phyloP scores from a whole-genome alignment of 2,329 filamentous ascomycete species.

The Pyrenophora graminea region DNA sequence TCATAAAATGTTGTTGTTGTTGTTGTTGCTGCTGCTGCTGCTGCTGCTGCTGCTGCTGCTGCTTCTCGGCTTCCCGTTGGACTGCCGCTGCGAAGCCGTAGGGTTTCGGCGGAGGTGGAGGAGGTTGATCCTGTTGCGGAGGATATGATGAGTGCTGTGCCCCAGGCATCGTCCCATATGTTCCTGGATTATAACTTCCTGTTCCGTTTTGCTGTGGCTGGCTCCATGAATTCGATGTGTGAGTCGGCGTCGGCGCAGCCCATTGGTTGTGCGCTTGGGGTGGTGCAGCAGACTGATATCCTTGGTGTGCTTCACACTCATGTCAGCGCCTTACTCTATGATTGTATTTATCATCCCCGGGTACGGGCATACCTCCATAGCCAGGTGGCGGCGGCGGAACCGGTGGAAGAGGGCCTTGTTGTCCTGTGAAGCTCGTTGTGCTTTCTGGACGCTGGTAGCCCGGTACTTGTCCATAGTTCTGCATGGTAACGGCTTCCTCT shows the following conservation, averaged over 20 bases:
- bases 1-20: conserved; percentile 11
- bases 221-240: conserved; percentile 29
- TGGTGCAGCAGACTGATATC: conserved; percentile 30
- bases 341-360: neutral
- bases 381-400: conserved; percentile 29
- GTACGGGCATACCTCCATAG: conserved; percentile 32
- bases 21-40: conserved; percentile 21
- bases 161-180: conserved; percentile 41
- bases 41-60: conserved; percentile 22
- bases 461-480: conserved; percentile 37
- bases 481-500: conserved; percentile 26
- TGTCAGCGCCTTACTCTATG: conserved; percentile 6
- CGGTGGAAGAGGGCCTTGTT: conserved; percentile 18
- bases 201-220: conserved; percentile 29
- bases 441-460: conserved; percentile 41
- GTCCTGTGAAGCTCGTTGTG: conserved; percentile 35
- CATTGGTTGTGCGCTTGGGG: conserved; percentile 38
- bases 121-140: conserved; percentile 37
- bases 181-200: conserved; percentile 38
- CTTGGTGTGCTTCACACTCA: conserved; percentile 17
- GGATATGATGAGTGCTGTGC: conserved; percentile 23
- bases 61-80: conserved; percentile 11
- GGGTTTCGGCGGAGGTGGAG: conserved; percentile 45
- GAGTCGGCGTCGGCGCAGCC: conserved; percentile 30
- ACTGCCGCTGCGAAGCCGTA: conserved; percentile 36